Evolutionary conservation across 306 rosid genomes (phyloP).

Genomic region (Begonia fuchsioides): DNA sequence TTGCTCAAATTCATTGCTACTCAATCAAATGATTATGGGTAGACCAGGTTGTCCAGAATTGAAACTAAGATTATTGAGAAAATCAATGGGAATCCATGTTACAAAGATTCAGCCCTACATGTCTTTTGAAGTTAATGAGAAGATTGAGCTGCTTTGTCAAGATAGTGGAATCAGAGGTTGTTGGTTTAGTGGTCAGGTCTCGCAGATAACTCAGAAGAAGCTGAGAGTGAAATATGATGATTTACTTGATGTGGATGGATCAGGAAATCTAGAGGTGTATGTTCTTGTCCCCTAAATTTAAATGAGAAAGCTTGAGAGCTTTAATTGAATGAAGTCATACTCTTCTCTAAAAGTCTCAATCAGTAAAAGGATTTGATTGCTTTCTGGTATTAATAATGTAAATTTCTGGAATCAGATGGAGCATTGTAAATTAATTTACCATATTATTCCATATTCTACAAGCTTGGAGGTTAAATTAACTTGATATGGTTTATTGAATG

Average conservation of each 20-base stretch:
- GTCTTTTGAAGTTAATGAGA: constrained; percentile 37
- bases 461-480: neutral
- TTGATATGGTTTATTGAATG: constrained; percentile 17
- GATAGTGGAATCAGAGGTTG: constrained; percentile 86
- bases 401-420: too few species aligned
- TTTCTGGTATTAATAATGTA: too few species aligned
- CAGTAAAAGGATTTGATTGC: too few species aligned
- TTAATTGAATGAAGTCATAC: too few species aligned
- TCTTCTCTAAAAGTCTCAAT: too few species aligned
- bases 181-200: constrained; percentile 73
- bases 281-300: constrained; percentile 2
- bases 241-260: constrained; percentile 38
- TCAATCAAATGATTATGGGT: constrained; percentile 16
- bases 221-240: constrained; percentile 58
- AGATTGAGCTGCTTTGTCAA: constrained; percentile 59
- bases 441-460: too few species aligned
- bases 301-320: neutral
- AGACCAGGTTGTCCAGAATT: constrained; percentile 38
- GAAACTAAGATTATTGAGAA: constrained; percentile 41
- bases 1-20: constrained; percentile 13
- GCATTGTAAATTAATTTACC: too few species aligned
- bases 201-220: constrained; percentile 28
- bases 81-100: constrained; percentile 24
- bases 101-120: constrained; percentile 18
- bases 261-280: constrained; percentile 42